Percentiles rank a stretch among this genome's conserved stretches.
Evolutionary conservation across 345 rosid genomes (phyloP).

Genomic region (Pistacia integerrima): DNA sequence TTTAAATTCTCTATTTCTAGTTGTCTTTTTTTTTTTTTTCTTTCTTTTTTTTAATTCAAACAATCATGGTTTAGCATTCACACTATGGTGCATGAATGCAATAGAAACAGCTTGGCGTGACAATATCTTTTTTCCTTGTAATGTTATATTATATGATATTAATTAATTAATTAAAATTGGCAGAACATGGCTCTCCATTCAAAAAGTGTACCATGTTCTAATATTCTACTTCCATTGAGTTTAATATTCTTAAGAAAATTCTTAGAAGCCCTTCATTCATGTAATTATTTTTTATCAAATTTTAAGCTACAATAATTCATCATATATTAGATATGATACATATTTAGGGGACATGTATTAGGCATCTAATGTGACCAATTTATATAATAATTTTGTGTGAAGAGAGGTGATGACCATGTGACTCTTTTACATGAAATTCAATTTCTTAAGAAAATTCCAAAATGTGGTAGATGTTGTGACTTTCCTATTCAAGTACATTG

Average conservation of each 20-base stretch:
- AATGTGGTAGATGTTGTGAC: not conserved
- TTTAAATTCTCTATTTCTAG: not conserved
- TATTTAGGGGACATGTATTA: not conserved
- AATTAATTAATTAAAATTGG: slow-evolving; percentile 3
- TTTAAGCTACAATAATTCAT: not conserved
- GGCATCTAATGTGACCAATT: not conserved
- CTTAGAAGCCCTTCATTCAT: not conserved
- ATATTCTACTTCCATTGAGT: not conserved
- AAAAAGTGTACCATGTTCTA: not conserved
- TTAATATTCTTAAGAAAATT: not conserved
- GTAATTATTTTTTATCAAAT: not conserved
- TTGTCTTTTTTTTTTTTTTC: not conserved
- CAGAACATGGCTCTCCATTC: slow-evolving; percentile 6
- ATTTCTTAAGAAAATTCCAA: not conserved
- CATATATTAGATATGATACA: not conserved
- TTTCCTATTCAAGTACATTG: not conserved
- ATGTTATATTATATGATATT: too few species aligned
- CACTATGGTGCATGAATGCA: slow-evolving; percentile 13
- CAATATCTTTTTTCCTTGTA: slow-evolving; percentile 7
- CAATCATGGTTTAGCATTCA: slow-evolving; percentile 38
- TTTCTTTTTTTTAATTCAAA: not conserved
- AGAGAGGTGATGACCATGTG: not conserved
- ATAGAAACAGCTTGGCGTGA: slow-evolving; percentile 35
- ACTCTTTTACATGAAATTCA: not conserved
- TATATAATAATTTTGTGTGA: not conserved